phyloP scores from a whole-genome alignment of 2,329 filamentous ascomycete genomes.

The Pestalotiopsis sp. region DNA sequence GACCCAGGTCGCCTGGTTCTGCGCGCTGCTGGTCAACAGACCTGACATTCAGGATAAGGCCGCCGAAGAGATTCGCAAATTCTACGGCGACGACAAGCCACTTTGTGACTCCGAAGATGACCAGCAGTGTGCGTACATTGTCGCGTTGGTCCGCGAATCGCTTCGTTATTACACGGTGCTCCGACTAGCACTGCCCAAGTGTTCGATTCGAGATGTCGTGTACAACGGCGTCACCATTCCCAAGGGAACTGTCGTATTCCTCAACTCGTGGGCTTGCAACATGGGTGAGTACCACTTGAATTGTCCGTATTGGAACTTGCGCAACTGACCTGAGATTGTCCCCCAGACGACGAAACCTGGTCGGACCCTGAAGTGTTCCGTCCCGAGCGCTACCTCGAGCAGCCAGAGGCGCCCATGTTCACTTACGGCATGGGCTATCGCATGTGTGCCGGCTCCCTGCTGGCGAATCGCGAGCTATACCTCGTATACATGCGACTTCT shows the following conservation, averaged over 20 bases:
- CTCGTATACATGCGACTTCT: constrained; percentile 64
- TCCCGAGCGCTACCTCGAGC: constrained; percentile 64
- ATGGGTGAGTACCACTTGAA: constrained; percentile 48
- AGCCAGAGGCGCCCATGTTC: constrained; percentile 65
- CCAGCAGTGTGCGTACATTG: constrained; percentile 64
- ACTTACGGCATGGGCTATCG: constrained; percentile 68
- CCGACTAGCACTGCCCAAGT: constrained; percentile 62
- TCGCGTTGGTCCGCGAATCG: constrained; percentile 63
- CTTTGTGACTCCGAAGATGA: constrained; percentile 69
- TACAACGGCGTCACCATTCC: constrained; percentile 63
- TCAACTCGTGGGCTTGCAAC: constrained; percentile 71
- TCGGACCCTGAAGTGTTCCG: constrained; percentile 60
- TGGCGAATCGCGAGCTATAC: constrained; percentile 68
- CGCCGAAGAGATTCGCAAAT: constrained; percentile 62
- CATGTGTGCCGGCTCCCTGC: constrained; percentile 66
- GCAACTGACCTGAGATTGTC: background rate
- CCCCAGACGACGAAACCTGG: constrained; percentile 45
- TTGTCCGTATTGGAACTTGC: background rate
- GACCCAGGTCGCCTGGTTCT: constrained; percentile 77
- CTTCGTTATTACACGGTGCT: constrained; percentile 66
- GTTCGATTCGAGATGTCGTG: constrained; percentile 60
- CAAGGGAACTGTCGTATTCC: constrained; percentile 63
- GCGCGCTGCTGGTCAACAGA: constrained; percentile 71
- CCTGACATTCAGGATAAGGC: constrained; percentile 72
- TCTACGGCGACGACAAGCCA: constrained; percentile 49